phyloP scores from a whole-genome alignment of 1,284 basidiomycete species.

The Cutaneotrichosporon dermatis region DNA sequence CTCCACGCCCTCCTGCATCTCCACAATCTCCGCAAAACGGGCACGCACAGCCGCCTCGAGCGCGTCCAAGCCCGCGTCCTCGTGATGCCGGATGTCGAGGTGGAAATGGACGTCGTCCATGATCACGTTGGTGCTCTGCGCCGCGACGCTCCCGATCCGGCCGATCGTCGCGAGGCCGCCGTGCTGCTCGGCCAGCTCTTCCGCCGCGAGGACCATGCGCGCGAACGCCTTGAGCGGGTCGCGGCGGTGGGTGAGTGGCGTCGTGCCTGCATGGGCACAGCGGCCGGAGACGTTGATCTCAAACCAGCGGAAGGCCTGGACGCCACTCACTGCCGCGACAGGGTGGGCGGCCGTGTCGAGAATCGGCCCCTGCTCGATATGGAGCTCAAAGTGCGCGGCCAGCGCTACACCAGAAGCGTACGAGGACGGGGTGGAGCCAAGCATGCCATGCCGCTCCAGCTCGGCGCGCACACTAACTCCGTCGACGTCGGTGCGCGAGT shows the following conservation, averaged over 20 bases:
- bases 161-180: conserved; percentile 24
- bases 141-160: conserved; percentile 8
- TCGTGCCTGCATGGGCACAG: conserved; percentile 29
- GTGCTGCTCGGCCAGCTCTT: conserved; percentile 16
- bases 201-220: conserved; percentile 13
- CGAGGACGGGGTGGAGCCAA: conserved; percentile 1
- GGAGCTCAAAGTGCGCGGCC: conserved; percentile 34
- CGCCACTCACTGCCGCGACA: conserved; percentile 26
- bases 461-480: conserved; percentile 9
- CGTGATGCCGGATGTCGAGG: conserved; percentile 25
- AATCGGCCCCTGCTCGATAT: conserved; percentile 37
- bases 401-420: conserved; percentile 13
- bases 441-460: conserved; percentile 15
- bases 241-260: conserved; percentile 22
- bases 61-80: conserved; percentile 8
- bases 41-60: conserved; percentile 17
- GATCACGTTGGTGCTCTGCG: conserved; percentile 23
- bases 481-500: conserved; percentile 2
- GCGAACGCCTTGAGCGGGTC: conserved; percentile 22
- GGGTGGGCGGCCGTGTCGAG: conserved; percentile 14
- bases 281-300: conserved; percentile 22
- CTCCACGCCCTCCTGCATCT: conserved; percentile 1
- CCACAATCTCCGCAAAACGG: background rate
- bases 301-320: conserved; percentile 31
- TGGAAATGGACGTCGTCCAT: conserved; percentile 22